Evolutionary conservation across 306 rosid species (phyloP).

Genomic region (Delonix regia): DNA sequence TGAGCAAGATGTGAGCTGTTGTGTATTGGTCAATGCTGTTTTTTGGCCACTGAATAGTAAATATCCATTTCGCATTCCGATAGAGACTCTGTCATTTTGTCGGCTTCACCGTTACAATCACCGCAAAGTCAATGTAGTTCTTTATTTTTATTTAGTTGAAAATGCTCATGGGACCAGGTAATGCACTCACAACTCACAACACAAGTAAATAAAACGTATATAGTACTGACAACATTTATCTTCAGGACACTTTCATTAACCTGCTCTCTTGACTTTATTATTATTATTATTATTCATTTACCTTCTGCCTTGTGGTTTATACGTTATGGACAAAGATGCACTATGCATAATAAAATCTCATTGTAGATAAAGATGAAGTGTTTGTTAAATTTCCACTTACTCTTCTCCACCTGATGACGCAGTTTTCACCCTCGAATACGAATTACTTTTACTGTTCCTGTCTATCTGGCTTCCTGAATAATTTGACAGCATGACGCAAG

Average conservation of each 20-base stretch:
- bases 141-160: neutral
- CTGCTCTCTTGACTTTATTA: neutral
- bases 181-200: neutral
- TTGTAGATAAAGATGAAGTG: neutral
- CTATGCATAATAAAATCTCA: neutral
- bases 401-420: neutral
- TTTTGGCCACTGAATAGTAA: neutral
- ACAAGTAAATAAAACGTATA: neutral
- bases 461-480: neutral
- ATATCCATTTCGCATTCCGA: conserved; percentile 4
- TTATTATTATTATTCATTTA: neutral
- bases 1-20: neutral
- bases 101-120: neutral
- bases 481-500: conserved; percentile 4
- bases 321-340: neutral
- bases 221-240: neutral
- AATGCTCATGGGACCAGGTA: neutral
- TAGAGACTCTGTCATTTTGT: neutral
- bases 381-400: neutral
- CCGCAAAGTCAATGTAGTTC: neutral
- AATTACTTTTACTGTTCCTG: neutral
- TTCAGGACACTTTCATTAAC: neutral
- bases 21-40: neutral
- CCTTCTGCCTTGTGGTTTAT: neutral
- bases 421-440: neutral